phyloP scores from a whole-genome alignment of 768 basidiomycete genomes.

The Basidioascus undulatus region DNA sequence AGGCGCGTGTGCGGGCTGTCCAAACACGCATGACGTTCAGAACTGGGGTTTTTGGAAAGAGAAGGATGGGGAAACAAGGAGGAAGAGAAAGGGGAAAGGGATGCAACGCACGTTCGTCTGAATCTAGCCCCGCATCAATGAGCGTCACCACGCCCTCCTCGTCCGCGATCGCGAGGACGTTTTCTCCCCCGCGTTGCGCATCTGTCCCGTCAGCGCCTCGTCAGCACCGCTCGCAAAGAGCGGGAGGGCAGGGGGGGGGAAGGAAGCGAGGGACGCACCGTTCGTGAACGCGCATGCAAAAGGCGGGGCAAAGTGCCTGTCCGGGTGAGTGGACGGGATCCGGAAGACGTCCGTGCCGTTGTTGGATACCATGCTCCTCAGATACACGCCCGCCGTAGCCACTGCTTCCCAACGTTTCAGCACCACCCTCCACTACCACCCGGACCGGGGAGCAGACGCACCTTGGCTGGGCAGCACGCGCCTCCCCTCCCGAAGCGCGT shows the following conservation, averaged over 20 bases:
- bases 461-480: neutral
- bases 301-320: constrained; percentile 11
- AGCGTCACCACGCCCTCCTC: constrained; percentile 15
- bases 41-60: too few relatives aligned
- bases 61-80: too few relatives aligned
- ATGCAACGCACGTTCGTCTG: too few relatives aligned
- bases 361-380: constrained; percentile 5
- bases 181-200: constrained; percentile 10
- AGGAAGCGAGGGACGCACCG: constrained; percentile 3
- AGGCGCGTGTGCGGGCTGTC: constrained; percentile 4
- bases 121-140: constrained; percentile 10
- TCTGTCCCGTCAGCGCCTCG: constrained; percentile 1
- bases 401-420: neutral
- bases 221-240: too few relatives aligned
- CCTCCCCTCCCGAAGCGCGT: too few relatives aligned
- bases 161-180: constrained; percentile 9
- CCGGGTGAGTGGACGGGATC: neutral
- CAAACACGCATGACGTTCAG: too few relatives aligned
- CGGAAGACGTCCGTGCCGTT: constrained; percentile 3
- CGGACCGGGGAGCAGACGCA: neutral
- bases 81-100: too few relatives aligned
- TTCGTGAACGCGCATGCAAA: constrained; percentile 13
- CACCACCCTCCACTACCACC: neutral
- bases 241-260: neutral
- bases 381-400: neutral